Evolutionary conservation across 1,139 yeast genomes (phyloP).

Genomic region (Lodderomyces oxycetoniae): DNA sequence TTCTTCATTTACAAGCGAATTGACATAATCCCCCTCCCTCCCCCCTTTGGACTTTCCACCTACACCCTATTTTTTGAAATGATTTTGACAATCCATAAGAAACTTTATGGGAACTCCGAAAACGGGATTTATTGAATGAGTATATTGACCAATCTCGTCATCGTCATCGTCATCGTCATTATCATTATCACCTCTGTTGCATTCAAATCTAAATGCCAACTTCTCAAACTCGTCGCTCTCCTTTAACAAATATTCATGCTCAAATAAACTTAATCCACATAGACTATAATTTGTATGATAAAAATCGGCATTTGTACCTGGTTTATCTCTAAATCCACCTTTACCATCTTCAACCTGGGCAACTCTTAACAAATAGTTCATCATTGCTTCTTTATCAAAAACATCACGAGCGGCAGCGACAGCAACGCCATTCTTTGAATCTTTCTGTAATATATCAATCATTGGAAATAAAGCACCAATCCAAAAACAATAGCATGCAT

Average conservation of each 20-base stretch:
- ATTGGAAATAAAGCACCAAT: conserved; percentile 75
- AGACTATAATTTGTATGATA: conserved; percentile 88
- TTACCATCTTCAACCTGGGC: conserved; percentile 49
- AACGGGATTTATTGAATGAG: too few relatives aligned
- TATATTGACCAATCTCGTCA: too few relatives aligned
- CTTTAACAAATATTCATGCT: conserved; percentile 40
- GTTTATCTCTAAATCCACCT: conserved; percentile 89
- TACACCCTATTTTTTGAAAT: not conserved
- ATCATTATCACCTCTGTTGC: conserved; percentile 9
- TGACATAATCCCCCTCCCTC: not conserved
- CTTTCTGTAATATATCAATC: conserved; percentile 42
- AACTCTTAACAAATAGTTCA: conserved; percentile 66
- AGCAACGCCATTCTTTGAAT: not conserved
- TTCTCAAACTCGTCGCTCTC: conserved; percentile 17
- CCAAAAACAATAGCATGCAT: conserved; percentile 97
- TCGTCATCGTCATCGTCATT: conserved; percentile 15
- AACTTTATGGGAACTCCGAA: conserved; percentile 51
- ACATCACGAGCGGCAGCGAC: conserved; percentile 19
- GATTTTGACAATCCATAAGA: conserved; percentile 2
- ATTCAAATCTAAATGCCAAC: too few relatives aligned
- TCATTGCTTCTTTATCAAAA: conserved; percentile 53
- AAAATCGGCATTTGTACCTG: conserved; percentile 73
- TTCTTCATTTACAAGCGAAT: not conserved
- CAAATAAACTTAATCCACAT: conserved; percentile 70
- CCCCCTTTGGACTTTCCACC: not conserved